A percentile compares a stretch with the other conserved stretches of the same genome.
Evolutionary conservation across 352 stramenopile species (phyloP).

Genomic region (Phytophthora pisi): DNA sequence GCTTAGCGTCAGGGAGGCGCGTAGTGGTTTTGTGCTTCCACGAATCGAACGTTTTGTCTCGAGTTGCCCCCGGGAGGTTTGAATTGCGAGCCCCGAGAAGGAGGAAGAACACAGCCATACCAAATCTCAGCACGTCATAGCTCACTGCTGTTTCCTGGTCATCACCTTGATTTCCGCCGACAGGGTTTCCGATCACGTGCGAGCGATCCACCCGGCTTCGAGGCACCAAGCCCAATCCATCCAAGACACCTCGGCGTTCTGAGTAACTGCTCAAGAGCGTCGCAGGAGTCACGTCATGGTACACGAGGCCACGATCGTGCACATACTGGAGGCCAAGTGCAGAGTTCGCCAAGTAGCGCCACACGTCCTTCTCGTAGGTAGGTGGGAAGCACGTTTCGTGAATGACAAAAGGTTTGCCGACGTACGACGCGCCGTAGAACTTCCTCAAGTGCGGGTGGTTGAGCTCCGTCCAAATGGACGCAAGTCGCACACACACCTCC

Average conservation of each 20-base stretch:
- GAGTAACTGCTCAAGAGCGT: constrained; percentile 31
- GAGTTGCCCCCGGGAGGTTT: constrained; percentile 19
- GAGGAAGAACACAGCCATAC: constrained; percentile 30
- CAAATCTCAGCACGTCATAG: constrained; percentile 30
- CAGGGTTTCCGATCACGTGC: constrained; percentile 13
- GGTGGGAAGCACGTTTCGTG: constrained; percentile 32
- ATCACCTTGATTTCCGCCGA: background rate
- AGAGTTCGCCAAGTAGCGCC: constrained; percentile 31
- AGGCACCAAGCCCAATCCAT: constrained; percentile 28
- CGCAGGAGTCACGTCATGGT: constrained; percentile 24
- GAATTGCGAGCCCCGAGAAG: constrained; percentile 27
- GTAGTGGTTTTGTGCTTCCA: constrained; percentile 30
- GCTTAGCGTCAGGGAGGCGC: constrained; percentile 20
- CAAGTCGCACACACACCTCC: constrained; percentile 29
- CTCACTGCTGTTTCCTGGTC: constrained; percentile 18
- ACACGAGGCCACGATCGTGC: constrained; percentile 37
- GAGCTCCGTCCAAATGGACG: constrained; percentile 35
- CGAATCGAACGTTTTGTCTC: constrained; percentile 30
- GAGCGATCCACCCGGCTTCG: constrained; percentile 24
- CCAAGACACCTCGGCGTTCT: constrained; percentile 28
- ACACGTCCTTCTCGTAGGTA: constrained; percentile 36
- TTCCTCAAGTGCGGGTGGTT: constrained; percentile 40
- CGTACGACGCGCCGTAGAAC: constrained; percentile 41
- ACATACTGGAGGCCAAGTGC: constrained; percentile 43
- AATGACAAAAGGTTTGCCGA: constrained; percentile 41